Conservation (phyloP, 164 flowering plant genomes). For the Magnolia changhungtana region DNA sequence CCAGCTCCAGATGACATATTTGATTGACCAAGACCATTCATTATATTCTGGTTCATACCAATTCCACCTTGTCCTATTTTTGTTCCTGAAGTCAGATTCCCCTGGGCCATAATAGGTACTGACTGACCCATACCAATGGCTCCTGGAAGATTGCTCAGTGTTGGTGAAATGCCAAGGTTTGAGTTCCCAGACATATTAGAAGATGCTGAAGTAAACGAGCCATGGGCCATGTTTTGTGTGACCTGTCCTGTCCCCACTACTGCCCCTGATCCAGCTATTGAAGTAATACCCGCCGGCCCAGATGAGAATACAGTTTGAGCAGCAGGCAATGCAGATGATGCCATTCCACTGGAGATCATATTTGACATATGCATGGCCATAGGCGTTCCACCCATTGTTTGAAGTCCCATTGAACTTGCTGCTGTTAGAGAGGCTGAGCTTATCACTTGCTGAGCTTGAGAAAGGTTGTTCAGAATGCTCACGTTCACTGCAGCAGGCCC, state of each 20-base stretch:
- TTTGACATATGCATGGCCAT: conserved; percentile 84
- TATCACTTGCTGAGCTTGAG: conserved; percentile 75
- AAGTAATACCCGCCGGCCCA: conserved; percentile 51
- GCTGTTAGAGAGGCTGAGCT: conserved; percentile 60
- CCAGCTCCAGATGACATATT: conserved; percentile 56
- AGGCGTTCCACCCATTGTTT: conserved; percentile 58
- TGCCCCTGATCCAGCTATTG: conserved; percentile 56
- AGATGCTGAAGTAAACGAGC: conserved; percentile 52
- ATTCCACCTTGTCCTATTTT: conserved; percentile 70
- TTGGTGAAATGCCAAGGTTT: conserved; percentile 59
- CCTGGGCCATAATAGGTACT: conserved; percentile 58
- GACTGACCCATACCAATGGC: conserved; percentile 61
- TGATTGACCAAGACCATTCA: conserved; percentile 53
- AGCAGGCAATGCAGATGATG: conserved; percentile 57
- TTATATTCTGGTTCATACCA: conserved; percentile 62
- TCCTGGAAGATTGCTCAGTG: conserved; percentile 60
- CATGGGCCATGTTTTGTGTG: conserved; percentile 50
- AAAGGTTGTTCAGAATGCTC: conserved; percentile 73
- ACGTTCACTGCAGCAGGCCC: conserved; percentile 76
- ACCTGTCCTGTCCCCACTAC: conserved; percentile 52
- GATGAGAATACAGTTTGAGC: conserved; percentile 61
- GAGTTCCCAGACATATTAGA: conserved; percentile 59
- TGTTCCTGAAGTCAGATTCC: conserved; percentile 49
- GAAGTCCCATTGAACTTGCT: conserved; percentile 66
- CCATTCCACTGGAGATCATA: conserved; percentile 90